These are phyloP conservation scores for Talaromyces sp. DNA, from an alignment of 2,329 filamentous ascomycete species.

Conservation along the genomic window DNA sequence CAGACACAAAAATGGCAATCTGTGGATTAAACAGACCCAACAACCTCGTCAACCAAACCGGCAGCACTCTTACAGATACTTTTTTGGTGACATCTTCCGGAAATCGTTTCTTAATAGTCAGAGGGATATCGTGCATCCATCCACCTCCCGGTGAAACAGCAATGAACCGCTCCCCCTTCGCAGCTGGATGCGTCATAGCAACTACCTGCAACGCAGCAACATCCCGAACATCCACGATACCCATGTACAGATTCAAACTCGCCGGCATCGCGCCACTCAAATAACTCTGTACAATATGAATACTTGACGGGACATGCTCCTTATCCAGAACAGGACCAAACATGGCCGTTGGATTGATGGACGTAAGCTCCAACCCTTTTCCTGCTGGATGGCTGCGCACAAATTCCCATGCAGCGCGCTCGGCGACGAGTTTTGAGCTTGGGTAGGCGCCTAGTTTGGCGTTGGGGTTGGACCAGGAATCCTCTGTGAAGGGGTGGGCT, in stretches of 20 bases:
- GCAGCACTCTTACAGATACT: background rate
- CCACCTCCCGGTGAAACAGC: background rate
- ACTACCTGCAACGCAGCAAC: background rate
- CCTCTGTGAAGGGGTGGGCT: background rate
- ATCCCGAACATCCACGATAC: slow-evolving; percentile 1
- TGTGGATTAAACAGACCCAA: background rate
- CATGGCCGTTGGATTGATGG: slow-evolving; percentile 5
- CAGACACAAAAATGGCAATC: background rate
- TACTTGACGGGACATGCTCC: background rate
- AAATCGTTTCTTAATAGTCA: background rate
- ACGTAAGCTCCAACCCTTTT: background rate
- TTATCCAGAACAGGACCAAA: background rate
- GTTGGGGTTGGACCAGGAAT: background rate
- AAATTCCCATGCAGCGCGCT: background rate
- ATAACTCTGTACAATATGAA: background rate
- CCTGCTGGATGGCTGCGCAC: background rate
- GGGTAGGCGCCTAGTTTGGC: slow-evolving; percentile 8
- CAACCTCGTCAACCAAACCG: background rate
- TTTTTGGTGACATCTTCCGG: background rate
- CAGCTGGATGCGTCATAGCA: background rate
- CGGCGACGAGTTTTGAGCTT: background rate
- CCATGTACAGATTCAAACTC: slow-evolving; percentile 7
- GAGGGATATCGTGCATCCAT: background rate
- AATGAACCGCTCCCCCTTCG: background rate
- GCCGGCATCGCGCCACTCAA: slow-evolving; percentile 8